Evolutionary conservation across 306 rosid species (phyloP).

Genomic region (Glycine latifolia): DNA sequence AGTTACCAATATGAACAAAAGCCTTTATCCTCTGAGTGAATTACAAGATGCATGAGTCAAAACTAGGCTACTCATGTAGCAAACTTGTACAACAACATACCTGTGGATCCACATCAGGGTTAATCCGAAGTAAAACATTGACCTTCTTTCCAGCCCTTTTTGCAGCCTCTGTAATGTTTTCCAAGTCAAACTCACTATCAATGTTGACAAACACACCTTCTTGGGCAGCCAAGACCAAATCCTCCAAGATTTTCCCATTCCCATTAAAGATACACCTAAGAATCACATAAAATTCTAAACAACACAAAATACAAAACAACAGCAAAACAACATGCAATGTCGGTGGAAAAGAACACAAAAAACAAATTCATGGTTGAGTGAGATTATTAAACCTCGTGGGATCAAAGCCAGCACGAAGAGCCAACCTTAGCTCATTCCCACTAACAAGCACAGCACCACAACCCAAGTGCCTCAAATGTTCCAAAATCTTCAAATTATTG

Average conservation of each 20-base stretch:
- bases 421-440: constrained; percentile 86
- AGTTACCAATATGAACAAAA: too few relatives aligned
- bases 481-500: constrained; percentile 85
- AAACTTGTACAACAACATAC: constrained; percentile 46
- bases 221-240: constrained; percentile 87
- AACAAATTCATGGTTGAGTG: background rate
- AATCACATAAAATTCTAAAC: background rate
- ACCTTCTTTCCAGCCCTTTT: constrained; percentile 77
- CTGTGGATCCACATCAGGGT: constrained; percentile 97
- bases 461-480: constrained; percentile 85
- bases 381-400: constrained; percentile 67
- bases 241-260: constrained; percentile 89
- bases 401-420: constrained; percentile 87
- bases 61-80: background rate
- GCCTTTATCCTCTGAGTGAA: background rate
- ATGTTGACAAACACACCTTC: constrained; percentile 86
- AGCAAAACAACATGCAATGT: background rate
- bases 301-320: background rate
- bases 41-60: constrained; percentile 6
- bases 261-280: constrained; percentile 89
- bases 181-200: constrained; percentile 94
- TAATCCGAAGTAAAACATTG: constrained; percentile 84
- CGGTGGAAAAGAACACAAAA: background rate
- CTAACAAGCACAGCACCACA: constrained; percentile 98
- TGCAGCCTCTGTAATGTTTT: constrained; percentile 83